A percentile compares a stretch with the other conserved stretches of the same genome.
Conservation (phyloP, 2,329 filamentous ascomycete genomes). For the Apiospora aurea region DNA sequence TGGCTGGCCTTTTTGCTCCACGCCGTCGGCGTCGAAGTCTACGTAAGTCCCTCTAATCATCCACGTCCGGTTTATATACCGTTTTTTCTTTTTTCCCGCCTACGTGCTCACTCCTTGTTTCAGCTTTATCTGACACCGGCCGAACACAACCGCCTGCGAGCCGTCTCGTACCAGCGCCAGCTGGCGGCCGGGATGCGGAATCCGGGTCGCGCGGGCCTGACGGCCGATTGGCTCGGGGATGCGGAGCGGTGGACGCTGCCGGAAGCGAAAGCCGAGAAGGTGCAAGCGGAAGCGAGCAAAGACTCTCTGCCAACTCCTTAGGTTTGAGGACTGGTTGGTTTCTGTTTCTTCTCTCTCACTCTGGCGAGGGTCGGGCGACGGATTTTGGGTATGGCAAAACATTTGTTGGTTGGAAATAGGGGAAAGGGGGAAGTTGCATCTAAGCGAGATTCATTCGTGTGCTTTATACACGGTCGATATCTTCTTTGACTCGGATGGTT, state of each 20-base stretch:
- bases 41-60: slow-evolving; percentile 43
- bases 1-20: slow-evolving; percentile 63
- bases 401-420: not conserved
- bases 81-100: too few species aligned
- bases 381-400: not conserved
- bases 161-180: slow-evolving; percentile 64
- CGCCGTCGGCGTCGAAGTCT: slow-evolving; percentile 55
- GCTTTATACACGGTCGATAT: not conserved
- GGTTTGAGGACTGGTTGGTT: not conserved
- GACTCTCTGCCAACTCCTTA: not conserved
- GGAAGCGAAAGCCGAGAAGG: not conserved
- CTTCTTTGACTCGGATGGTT: not conserved
- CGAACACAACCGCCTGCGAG: slow-evolving; percentile 60
- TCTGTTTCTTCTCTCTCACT: not conserved
- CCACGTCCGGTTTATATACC: not conserved
- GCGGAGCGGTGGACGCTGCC: slow-evolving; percentile 22
- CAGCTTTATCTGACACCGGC: slow-evolving; percentile 60
- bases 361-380: not conserved
- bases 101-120: too few species aligned
- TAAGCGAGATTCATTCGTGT: not conserved
- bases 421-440: not conserved
- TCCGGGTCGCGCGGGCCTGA: slow-evolving; percentile 56
- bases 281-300: not conserved
- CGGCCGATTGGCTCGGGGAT: slow-evolving; percentile 45
- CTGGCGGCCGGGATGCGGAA: slow-evolving; percentile 58